Evolutionary conservation across 2,329 filamentous ascomycete genomes (phyloP).

Genomic region (Colletotrichum sp.): DNA sequence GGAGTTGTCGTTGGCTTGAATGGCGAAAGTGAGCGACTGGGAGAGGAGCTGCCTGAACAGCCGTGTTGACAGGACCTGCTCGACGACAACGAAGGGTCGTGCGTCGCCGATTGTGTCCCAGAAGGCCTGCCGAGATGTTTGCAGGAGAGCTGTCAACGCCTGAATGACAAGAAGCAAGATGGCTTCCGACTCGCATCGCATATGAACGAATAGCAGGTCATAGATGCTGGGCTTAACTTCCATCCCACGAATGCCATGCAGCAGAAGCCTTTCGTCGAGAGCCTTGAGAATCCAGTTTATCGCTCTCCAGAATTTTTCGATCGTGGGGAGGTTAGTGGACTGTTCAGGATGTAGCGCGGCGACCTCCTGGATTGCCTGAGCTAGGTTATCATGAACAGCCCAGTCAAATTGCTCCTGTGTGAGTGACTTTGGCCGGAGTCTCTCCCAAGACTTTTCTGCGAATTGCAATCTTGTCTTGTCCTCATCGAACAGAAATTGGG

Average conservation of each 20-base stretch:
- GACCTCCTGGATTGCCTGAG: conserved; percentile 68
- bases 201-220: conserved; percentile 62
- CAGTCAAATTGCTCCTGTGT: conserved; percentile 82
- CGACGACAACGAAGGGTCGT: conserved; percentile 79
- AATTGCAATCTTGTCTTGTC: conserved; percentile 69
- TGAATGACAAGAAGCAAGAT: conserved; percentile 74
- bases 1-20: conserved; percentile 53
- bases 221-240: conserved; percentile 79
- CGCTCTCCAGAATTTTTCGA: conserved; percentile 81
- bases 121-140: conserved; percentile 79
- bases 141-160: conserved; percentile 72
- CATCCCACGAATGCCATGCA: conserved; percentile 78
- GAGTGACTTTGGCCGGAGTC: conserved; percentile 64
- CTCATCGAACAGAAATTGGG: conserved; percentile 80
- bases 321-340: conserved; percentile 44
- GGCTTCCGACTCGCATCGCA: conserved; percentile 55
- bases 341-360: conserved; percentile 51
- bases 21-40: conserved; percentile 59
- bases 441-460: conserved; percentile 72
- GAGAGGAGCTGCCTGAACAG: conserved; percentile 66
- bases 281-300: conserved; percentile 75
- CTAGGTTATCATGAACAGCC: conserved; percentile 78
- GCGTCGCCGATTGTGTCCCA: conserved; percentile 89
- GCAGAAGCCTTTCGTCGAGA: conserved; percentile 76
- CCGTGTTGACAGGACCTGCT: conserved; percentile 79